Evolutionary conservation across 805 yeast genomes (phyloP), one percentile per base, ranked within the genome.

Genomic region (Kregervanrija pseudodelftensis): DNA sequence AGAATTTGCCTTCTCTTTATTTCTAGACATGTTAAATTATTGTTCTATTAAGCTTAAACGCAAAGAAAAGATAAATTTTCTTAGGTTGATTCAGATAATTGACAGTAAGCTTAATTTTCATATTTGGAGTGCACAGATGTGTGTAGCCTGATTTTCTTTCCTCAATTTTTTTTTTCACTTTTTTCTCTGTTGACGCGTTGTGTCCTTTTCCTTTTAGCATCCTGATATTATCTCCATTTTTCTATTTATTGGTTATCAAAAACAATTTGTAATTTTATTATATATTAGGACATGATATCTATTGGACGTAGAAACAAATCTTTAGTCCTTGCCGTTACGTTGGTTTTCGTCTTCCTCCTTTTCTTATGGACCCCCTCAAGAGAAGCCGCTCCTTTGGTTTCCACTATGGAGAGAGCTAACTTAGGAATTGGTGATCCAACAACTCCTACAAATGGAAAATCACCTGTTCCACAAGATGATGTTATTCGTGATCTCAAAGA

Each of bases 1-100:
- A 0, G 89, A 76, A 58, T 83, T 85, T 4, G 91, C 82, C 56
- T 81, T 84, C 54, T 87, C 95, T 33, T 74, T 73, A 57, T 85
- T 85, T 49, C 93, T 66, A 32, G 93, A 82, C 95, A 86, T 85
- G 33, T 7, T 22, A 22, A 22, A 7, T 22, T 22, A 22, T 22
- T 22, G 28, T 5, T 22, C 28, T 5, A 22, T 22, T 5, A 22
- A 22, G 28, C 28, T 8, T 5, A 22, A 22, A 22, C 7, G 7
- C 28, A 22, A 22, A 22, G 7, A 22, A 22, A 22, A 17, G 22
- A 17, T 17, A 4, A 17, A 17, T 17, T 17, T 17, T 5, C 22
- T 4, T 4, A 17, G 22, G 5, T 17, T 17, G 22, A 17, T 5
- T 17, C 5, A 17, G 22, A 17, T 17, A 17, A 17, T 17, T 5